Evolutionary conservation across 768 basidiomycete genomes (phyloP), one percentile per base, ranked within the genome.

Genomic region (Trametes gibbosa): DNA sequence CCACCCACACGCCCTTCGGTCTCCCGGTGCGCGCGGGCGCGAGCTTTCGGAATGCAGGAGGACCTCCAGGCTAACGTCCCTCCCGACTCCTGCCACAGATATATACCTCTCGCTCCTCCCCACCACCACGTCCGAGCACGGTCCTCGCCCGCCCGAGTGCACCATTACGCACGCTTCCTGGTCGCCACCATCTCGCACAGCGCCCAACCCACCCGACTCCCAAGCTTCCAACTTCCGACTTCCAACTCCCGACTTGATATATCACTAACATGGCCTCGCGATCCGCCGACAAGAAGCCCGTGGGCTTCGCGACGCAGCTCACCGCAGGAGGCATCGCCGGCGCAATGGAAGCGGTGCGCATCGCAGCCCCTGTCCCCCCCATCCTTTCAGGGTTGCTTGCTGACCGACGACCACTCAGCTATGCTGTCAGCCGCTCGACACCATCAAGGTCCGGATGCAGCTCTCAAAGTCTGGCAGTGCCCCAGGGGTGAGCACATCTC

Each of bases 391-490:
- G n/a, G 4, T 21, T 8, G 40, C 25, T 19, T 43, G 42, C 35
- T 17, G 2, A 1, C 5, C 42, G 17, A 5, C 34, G 13, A 46
- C 29, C 53, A 0, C 24, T 27, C 53, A 92, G 90, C 71, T 92
- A 59, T 80, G 73, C 68, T 96, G 95, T 73, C 95, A 96, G 70
- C 95, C 95, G 12, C 85, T 98, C 43, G 97, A 99, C 72, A 98
- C 97, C 24, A 98, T 98, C 80, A 98, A 98, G 78, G 96, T 98
- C 66, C 92, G 97, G n/a, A 99, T 99, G 97, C 97, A 99, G 77
- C 86, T 99, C 56, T 92, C 91, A 58, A 85, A 78, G 74, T 88
- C 94, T 10, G 85, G 94, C 34, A 77, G 79, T 56, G 72, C 79
- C 41, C 84, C 90, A 52, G 97, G 97, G 47, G 97, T 98, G 74